phyloP scores from a whole-genome alignment of 345 rosid genomes.

The Bretschneidera sinensis region DNA sequence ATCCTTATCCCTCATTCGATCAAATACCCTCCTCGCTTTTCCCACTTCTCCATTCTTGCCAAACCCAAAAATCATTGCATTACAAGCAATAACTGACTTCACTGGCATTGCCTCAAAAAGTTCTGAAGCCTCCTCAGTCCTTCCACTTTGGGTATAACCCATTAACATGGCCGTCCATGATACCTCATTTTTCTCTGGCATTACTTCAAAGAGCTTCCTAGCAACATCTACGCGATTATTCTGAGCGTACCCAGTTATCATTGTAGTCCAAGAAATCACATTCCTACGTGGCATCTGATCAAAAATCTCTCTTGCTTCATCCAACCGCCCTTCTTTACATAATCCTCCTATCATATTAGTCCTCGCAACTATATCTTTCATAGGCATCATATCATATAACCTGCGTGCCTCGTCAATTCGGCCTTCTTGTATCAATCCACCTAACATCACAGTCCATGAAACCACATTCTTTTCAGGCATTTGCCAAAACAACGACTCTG shows the following conservation, averaged over 20 bases:
- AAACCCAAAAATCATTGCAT: constrained; percentile 65
- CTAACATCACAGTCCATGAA: constrained; percentile 82
- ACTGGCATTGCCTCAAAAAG: constrained; percentile 61
- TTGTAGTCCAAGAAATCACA: constrained; percentile 72
- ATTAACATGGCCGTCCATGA: constrained; percentile 79
- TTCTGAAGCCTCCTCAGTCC: constrained; percentile 59
- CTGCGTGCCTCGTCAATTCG: constrained; percentile 53
- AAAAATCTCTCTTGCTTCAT: constrained; percentile 64
- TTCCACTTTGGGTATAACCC: constrained; percentile 63
- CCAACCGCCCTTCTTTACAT: constrained; percentile 54
- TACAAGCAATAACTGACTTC: constrained; percentile 51
- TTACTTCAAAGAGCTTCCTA: constrained; percentile 82
- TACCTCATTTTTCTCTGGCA: constrained; percentile 77
- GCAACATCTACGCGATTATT: constrained; percentile 64
- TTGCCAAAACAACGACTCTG: constrained; percentile 58
- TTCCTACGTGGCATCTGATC: constrained; percentile 65
- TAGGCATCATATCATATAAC: constrained; percentile 63
- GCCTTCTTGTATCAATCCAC: constrained; percentile 57
- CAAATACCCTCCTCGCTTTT: constrained; percentile 52
- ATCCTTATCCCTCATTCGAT: constrained; percentile 55
- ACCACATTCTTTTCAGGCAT: constrained; percentile 78
- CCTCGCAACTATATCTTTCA: constrained; percentile 71
- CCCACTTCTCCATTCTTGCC: constrained; percentile 51
- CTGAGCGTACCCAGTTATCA: constrained; percentile 67
- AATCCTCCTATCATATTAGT: constrained; percentile 76